Evolutionary conservation across 306 rosid genomes (phyloP), one percentile per base, ranked within the genome.

Genomic region (Dalbergia oliveri): DNA sequence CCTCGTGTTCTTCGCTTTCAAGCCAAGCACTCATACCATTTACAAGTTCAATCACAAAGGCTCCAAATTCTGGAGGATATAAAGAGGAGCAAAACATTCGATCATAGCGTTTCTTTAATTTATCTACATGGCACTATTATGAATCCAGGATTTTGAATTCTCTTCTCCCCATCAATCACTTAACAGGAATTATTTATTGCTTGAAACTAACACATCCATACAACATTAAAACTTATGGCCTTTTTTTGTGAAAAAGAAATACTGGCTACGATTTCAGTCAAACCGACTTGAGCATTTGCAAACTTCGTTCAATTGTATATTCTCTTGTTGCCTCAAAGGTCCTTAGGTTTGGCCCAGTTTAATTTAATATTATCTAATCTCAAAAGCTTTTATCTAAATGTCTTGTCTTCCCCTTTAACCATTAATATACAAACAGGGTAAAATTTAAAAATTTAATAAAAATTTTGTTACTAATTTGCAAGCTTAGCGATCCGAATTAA

Each of bases 391-490:
- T n/a, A 2, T 26, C 31, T 26, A 26, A 26, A 26, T 26, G 6
- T 9, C 6, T 70, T 70, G 33, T 70, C 45, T 51, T 31, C 75
- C 35, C 14, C 75, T 70, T 50, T 10, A 15, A 51, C 75, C 4
- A 49, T 23, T 23, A 50, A 70, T 6, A 50, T 51, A 5, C 45
- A 6, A 15, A 0, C 13, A 0, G 3, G 10, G 5, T 9, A 31
- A 70, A 70, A n/a, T 18, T 18, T 16, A 18, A 18, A 5, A 34
- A 54, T 72, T 37, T 11, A 54, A 11, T 34, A 9, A 51, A 56
- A 26, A 68, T 4, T 51, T 16, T 14, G 59, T 0, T 50, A 43
- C n/a, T 69, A 9, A 14, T 50, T 50, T 50, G 9, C 44, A 49
- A 53, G 31, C 39, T 31, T 31, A 50, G 62, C 44, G 5, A 70